Base-by-base conservation (phyloP, 139 green algal species). In the Eudorina sp. region DNA sequence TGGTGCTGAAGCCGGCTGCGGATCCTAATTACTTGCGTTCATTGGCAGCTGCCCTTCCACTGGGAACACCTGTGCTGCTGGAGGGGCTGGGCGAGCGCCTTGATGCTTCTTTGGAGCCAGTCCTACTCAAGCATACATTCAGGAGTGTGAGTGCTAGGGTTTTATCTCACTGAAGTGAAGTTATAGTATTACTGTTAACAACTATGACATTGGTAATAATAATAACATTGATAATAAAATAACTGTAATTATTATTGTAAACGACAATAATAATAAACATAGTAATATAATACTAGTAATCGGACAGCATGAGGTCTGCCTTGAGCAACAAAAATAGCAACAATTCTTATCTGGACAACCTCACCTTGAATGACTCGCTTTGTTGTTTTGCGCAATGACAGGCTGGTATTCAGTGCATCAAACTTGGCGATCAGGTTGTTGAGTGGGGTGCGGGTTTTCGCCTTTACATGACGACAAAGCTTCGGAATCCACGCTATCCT, bases 381-480 rank as follows among this genome's bases (percentile, higher is more conserved):
- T n/a, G n/a, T n/a, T n/a, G n/a, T n/a, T n/a, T n/a, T n/a, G n/a
- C n/a, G n/a, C n/a, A n/a, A n/a, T n/a, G n/a, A n/a, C 90, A 96
- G 81, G 88, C 79, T 13, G 95, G 95, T 13, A 80, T 90, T 14
- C 82, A 92, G 68, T 96, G 94, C 85, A 93, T 98, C 77, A 93
- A 94, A 64, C 93, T 98, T n/a, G 96, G 96, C 8, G 96, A 98
- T 76, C 76, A 81, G 4, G 89, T 92, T 27, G 92, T 97, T 16
- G 94, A 97, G 90, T 98, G 96, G 92, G 83, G 84, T 41, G 82
- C 93, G 0, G 70, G 92, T 68, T 98, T 98, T 91, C 83, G 84
- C 19, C 95, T 98, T 55, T 98, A 96, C 93, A 96, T 98, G 84
- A 97, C 96, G 38, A 98, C 96, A 14, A 97, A 97, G 88, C 91